Conservation (phyloP, 176 grass and related monocot genomes). For the Phragmites australis region DNA sequence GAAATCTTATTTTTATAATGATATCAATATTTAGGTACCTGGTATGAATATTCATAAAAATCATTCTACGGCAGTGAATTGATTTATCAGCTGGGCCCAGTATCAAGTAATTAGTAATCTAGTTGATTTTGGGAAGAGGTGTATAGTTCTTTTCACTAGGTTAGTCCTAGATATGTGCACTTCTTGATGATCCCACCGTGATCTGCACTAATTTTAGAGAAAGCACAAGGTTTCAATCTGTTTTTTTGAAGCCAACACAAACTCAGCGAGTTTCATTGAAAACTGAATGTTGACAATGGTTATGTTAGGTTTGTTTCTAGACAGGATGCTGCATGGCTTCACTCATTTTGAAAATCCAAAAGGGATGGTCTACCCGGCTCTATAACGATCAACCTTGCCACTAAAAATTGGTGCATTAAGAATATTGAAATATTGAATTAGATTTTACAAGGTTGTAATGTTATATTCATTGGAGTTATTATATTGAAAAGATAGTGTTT, state of each 20-base stretch:
- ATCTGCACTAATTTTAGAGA: background rate
- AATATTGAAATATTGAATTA: background rate
- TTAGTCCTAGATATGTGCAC: background rate
- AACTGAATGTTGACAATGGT: too few species aligned
- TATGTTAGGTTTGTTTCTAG: too few species aligned
- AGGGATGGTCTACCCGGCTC: background rate
- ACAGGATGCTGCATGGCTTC: background rate
- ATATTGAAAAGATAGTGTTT: background rate
- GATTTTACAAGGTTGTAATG: background rate
- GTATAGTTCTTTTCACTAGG: background rate
- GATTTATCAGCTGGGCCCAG: background rate
- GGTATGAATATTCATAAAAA: conserved; percentile 1
- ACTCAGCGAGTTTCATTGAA: too few species aligned
- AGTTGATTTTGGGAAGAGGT: background rate
- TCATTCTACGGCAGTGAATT: background rate
- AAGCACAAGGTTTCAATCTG: too few species aligned
- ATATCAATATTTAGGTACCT: too few species aligned
- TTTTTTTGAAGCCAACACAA: too few species aligned
- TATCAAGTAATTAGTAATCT: background rate
- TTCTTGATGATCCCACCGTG: background rate
- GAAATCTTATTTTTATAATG: background rate
- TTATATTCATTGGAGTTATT: background rate
- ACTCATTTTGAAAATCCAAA: background rate
- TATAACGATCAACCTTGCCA: background rate
- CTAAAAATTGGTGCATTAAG: background rate